Evolutionary conservation across 805 yeast species (phyloP).

Genomic region (Wickerhamomyces kurtzmanii): DNA sequence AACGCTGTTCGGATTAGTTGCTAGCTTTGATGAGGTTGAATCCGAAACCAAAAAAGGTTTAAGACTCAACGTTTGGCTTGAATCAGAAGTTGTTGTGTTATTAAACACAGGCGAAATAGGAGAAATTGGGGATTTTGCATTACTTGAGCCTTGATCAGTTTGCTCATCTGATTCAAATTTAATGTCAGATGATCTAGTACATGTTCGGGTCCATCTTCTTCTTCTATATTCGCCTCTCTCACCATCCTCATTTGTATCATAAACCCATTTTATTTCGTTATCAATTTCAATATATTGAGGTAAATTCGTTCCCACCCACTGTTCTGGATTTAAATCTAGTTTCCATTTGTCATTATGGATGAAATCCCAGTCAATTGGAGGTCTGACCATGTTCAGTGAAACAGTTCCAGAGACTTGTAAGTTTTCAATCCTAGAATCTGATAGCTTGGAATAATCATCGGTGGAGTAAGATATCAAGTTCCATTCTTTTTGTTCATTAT

Average conservation of each 20-base stretch:
- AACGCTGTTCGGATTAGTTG: too few species aligned
- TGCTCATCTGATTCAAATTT: conserved; percentile 1
- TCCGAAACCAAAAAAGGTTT: too few species aligned
- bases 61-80: too few species aligned
- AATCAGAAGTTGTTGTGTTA: too few species aligned
- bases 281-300: conserved; percentile 50
- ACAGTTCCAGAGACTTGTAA: conserved; percentile 2
- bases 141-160: too few species aligned
- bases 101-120: too few species aligned
- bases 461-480: conserved; percentile 46
- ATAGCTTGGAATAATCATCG: conserved; percentile 43
- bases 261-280: conserved; percentile 78
- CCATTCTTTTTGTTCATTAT: conserved; percentile 47
- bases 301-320: conserved; percentile 52
- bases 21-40: too few species aligned
- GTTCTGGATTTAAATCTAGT: conserved; percentile 50
- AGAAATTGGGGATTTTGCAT: too few species aligned
- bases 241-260: conserved; percentile 23
- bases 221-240: conserved; percentile 36
- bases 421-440: conserved; percentile 20
- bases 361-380: conserved; percentile 58
- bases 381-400: conserved; percentile 28
- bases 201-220: conserved; percentile 54
- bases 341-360: conserved; percentile 39
- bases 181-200: conserved; percentile 15